phyloP scores from a whole-genome alignment of 2,329 filamentous ascomycete species.

The Cytospora piceicola region DNA sequence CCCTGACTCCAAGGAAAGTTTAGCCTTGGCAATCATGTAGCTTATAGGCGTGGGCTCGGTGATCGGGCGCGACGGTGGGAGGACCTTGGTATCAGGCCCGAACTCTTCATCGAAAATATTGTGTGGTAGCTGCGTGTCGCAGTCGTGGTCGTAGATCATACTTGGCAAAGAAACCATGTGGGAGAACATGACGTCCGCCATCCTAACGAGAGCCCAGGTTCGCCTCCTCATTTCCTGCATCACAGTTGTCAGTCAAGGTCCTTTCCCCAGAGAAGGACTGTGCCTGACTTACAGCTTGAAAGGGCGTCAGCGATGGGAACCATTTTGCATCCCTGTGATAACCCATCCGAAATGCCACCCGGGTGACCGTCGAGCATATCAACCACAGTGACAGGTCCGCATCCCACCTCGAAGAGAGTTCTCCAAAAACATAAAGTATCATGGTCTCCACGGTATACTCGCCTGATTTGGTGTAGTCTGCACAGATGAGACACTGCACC shows the following conservation, averaged over 20 bases:
- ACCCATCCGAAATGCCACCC: conserved; percentile 69
- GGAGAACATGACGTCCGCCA: conserved; percentile 77
- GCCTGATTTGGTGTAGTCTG: conserved; percentile 76
- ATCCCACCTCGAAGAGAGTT: conserved; percentile 74
- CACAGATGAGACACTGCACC: conserved; percentile 75
- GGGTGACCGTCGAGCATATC: conserved; percentile 58
- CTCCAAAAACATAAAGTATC: conserved; percentile 74
- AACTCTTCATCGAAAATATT: conserved; percentile 86
- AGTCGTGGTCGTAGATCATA: conserved; percentile 76
- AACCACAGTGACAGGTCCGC: conserved; percentile 70
- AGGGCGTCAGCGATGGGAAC: conserved; percentile 72
- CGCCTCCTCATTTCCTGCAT: conserved; percentile 69
- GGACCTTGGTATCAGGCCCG: conserved; percentile 65
- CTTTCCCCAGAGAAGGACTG: not conserved
- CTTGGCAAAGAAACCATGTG: conserved; percentile 69
- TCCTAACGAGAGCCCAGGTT: conserved; percentile 72
- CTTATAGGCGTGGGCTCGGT: conserved; percentile 76
- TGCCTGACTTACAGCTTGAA: conserved; percentile 63
- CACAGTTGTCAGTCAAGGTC: not conserved
- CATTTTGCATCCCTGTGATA: conserved; percentile 79
- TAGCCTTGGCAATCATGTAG: conserved; percentile 77
- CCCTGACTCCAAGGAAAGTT: conserved; percentile 69
- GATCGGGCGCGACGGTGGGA: conserved; percentile 69
- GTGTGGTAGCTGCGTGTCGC: conserved; percentile 73
- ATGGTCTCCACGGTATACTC: conserved; percentile 80